A percentile compares a stretch with the other conserved stretches of the same genome.
These are phyloP conservation scores for Pyrenochaeta sp. DNA, from an alignment of 2,329 filamentous ascomycete species.

Conservation along the genomic window DNA sequence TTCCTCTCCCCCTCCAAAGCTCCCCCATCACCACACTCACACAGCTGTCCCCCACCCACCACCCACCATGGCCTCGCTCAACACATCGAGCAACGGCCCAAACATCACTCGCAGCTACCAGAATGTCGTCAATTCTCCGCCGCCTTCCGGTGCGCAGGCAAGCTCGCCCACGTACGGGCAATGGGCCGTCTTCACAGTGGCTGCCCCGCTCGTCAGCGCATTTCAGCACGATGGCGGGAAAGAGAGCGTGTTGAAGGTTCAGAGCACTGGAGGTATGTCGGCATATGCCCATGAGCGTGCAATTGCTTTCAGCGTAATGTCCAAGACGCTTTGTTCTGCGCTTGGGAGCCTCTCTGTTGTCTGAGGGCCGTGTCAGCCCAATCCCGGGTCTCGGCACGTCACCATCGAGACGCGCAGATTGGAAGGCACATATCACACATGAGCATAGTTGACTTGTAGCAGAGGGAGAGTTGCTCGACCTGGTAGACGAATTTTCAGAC, in stretches of 20 bases:
- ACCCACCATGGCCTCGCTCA: conserved; percentile 76
- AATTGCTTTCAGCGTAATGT: conserved; percentile 7
- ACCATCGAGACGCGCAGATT: background rate
- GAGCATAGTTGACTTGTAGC: conserved; percentile 32
- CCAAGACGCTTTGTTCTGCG: background rate
- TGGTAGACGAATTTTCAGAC: conserved; percentile 96
- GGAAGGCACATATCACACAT: conserved; percentile 1
- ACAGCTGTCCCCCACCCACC: conserved; percentile 16
- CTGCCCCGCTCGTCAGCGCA: conserved; percentile 88
- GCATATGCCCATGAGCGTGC: background rate
- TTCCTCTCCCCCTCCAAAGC: background rate
- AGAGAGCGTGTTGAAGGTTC: conserved; percentile 95
- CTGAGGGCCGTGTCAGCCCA: conserved; percentile 17
- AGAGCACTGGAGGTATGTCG: conserved; percentile 81
- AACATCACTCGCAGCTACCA: conserved; percentile 68
- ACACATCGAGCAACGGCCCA: conserved; percentile 62
- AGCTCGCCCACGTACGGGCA: conserved; percentile 84
- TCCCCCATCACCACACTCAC: conserved; percentile 7
- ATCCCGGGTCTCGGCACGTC: conserved; percentile 16
- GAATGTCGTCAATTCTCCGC: conserved; percentile 69
- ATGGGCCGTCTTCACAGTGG: conserved; percentile 94
- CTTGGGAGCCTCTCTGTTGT: conserved; percentile 4
- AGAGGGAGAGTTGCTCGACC: conserved; percentile 90
- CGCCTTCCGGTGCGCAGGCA: conserved; percentile 64
- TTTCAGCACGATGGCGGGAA: conserved; percentile 88